These are phyloP conservation scores for Melanopsichium pennsylvanicum DNA, from an alignment of 1,284 basidiomycete species.

Conservation along the genomic window DNA sequence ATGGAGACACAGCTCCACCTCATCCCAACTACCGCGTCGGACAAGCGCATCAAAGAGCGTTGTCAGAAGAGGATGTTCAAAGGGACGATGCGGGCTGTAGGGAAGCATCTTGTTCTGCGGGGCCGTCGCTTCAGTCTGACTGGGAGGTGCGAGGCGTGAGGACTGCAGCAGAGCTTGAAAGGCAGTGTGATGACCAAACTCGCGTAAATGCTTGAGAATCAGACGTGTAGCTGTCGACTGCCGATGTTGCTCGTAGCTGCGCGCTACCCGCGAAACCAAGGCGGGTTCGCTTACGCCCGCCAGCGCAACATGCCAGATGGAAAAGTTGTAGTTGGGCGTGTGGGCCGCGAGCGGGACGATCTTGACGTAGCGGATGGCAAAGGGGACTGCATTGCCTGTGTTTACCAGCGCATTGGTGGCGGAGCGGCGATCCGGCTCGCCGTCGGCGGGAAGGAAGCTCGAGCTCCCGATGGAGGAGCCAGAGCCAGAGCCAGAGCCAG, in stretches of 20 bases:
- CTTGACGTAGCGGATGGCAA: slow-evolving; percentile 59
- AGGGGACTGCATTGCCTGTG: slow-evolving; percentile 44
- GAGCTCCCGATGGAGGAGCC: slow-evolving; percentile 27
- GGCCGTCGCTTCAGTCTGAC: neutral
- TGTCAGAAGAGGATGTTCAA: slow-evolving; percentile 77
- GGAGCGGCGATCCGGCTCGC: slow-evolving; percentile 36
- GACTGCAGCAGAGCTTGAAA: slow-evolving; percentile 66
- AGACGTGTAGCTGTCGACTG: slow-evolving; percentile 53
- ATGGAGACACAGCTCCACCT: slow-evolving; percentile 69
- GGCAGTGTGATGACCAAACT: slow-evolving; percentile 76
- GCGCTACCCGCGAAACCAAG: slow-evolving; percentile 38
- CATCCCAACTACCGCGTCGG: slow-evolving; percentile 74
- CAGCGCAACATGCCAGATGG: slow-evolving; percentile 65
- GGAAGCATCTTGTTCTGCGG: slow-evolving; percentile 16
- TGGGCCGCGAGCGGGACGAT: slow-evolving; percentile 65
- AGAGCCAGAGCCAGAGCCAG: slow-evolving; percentile 35
- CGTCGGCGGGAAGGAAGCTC: slow-evolving; percentile 29
- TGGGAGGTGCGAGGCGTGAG: slow-evolving; percentile 28
- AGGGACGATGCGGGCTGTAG: slow-evolving; percentile 47
- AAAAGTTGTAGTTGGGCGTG: slow-evolving; percentile 64
- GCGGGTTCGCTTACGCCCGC: slow-evolving; percentile 53
- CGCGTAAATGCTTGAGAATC: slow-evolving; percentile 77
- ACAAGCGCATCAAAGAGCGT: slow-evolving; percentile 75
- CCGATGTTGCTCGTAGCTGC: slow-evolving; percentile 55
- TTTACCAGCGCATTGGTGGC: slow-evolving; percentile 34